These are phyloP conservation scores for Geotrichum fermentans DNA, from an alignment of 1,139 yeast genomes.

Conservation along the genomic window DNA sequence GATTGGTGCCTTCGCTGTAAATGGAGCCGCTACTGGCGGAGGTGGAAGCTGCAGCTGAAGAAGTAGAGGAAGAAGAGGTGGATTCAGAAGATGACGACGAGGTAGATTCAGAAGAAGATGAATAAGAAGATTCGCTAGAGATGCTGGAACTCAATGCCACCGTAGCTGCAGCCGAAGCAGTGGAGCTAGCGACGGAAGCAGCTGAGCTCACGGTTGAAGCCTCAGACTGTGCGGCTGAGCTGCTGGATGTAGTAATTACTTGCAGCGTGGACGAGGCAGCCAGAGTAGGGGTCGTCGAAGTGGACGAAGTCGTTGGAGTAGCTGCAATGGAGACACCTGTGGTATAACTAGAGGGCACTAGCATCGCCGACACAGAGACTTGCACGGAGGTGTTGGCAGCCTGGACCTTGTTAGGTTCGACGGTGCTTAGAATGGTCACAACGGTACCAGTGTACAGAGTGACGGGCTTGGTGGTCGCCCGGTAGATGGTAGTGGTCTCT, in stretches of 20 bases:
- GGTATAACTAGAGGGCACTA: slow-evolving; percentile 30
- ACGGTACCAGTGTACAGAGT: slow-evolving; percentile 30
- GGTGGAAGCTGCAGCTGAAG: slow-evolving; percentile 16
- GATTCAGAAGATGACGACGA: slow-evolving; percentile 6
- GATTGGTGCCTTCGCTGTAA: slow-evolving; percentile 36
- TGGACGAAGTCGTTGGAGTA: slow-evolving; percentile 5
- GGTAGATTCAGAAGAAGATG: slow-evolving; percentile 10
- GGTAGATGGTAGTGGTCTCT: slow-evolving; percentile 31
- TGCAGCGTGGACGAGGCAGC: background rate
- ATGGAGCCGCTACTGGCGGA: slow-evolving; percentile 18
- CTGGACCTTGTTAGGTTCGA: slow-evolving; percentile 33
- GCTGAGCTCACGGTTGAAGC: slow-evolving; percentile 9
- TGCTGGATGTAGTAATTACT: slow-evolving; percentile 3
- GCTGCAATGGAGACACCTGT: slow-evolving; percentile 1
- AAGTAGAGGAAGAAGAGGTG: background rate
- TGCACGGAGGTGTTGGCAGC: slow-evolving; percentile 23
- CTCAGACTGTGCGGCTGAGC: slow-evolving; percentile 15
- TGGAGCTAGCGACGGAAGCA: background rate
- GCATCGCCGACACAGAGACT: slow-evolving; percentile 25
- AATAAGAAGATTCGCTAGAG: background rate
- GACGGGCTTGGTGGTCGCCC: slow-evolving; percentile 30
- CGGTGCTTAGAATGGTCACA: slow-evolving; percentile 30
- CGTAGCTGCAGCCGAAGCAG: slow-evolving; percentile 12
- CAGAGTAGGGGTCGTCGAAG: slow-evolving; percentile 9
- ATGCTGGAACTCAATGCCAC: background rate